phyloP scores from a whole-genome alignment of 1,284 basidiomycete species.

The Cryptococcus sp. region DNA sequence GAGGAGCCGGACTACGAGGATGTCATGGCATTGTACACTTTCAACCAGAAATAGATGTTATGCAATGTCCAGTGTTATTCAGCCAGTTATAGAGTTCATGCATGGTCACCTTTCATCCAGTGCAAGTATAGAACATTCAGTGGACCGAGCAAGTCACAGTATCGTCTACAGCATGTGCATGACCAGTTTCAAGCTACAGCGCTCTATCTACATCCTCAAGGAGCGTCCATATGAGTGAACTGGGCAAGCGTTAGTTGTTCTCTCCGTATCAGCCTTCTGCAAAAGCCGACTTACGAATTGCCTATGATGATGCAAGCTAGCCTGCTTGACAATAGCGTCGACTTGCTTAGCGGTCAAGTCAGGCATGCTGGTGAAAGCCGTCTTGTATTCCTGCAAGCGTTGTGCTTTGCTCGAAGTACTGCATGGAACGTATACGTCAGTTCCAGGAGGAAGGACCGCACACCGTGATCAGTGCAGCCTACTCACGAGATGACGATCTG shows the following conservation, averaged over 20 bases:
- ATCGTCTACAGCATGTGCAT: no score
- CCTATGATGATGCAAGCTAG: neutral
- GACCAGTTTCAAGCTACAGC: no score
- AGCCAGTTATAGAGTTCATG: no score
- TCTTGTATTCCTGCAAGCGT: neutral
- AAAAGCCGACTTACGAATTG: neutral
- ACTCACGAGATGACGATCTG: conserved; percentile 63
- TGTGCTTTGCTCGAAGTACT: conserved; percentile 4
- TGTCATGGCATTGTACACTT: conserved; percentile 15
- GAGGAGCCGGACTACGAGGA: conserved; percentile 24
- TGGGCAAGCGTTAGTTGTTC: neutral
- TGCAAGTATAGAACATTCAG: no score
- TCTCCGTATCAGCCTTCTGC: neutral
- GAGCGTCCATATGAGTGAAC: conserved; percentile 3
- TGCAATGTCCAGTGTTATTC: no score
- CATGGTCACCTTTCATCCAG: no score
- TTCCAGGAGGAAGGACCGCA: no score
- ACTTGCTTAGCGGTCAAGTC: neutral
- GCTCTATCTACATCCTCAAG: neutral
- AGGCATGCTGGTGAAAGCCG: conserved; percentile 1
- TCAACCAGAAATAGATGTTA: conserved; percentile 2
- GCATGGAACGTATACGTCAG: neutral
- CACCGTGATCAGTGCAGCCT: neutral
- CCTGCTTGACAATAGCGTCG: neutral
- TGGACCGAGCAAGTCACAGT: no score